phyloP scores from a whole-genome alignment of 2,329 filamentous ascomycete genomes.

The Tolypocladium cylindrosporum region DNA sequence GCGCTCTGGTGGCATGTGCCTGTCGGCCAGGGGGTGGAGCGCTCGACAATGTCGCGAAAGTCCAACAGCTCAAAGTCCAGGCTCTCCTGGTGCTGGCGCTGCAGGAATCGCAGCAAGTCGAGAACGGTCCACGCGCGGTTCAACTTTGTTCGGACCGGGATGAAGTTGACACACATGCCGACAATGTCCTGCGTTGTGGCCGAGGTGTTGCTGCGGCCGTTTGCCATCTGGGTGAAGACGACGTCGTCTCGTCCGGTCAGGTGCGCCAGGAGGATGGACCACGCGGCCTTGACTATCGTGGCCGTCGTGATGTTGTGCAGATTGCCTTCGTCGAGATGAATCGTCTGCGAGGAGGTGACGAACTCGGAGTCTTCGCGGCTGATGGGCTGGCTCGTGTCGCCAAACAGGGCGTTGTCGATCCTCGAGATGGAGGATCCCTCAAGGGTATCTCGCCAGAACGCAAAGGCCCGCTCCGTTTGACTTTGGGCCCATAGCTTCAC shows the following conservation, averaged over 20 bases:
- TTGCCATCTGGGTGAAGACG: conserved; percentile 30
- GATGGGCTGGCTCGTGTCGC: background rate
- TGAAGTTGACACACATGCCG: conserved; percentile 30
- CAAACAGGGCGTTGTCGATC: conserved; percentile 1
- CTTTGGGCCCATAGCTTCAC: background rate
- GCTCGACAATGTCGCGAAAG: conserved; percentile 12
- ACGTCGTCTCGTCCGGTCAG: conserved; percentile 24
- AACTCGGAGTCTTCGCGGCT: background rate
- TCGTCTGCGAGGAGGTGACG: conserved; percentile 1
- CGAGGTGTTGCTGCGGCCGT: conserved; percentile 23
- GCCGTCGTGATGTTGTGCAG: conserved; percentile 16
- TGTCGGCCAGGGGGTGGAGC: conserved; percentile 11
- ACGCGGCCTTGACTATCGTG: conserved; percentile 34
- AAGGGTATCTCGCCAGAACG: conserved; percentile 1
- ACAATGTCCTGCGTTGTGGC: conserved; percentile 26
- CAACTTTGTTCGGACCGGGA: conserved; percentile 28
- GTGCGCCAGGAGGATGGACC: conserved; percentile 28
- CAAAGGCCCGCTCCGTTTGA: conserved; percentile 1
- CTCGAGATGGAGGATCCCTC: background rate
- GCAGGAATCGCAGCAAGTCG: conserved; percentile 26
- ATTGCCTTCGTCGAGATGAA: conserved; percentile 6
- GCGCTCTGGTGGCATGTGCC: conserved; percentile 21
- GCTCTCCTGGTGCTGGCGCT: conserved; percentile 26
- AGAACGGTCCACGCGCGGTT: conserved; percentile 20
- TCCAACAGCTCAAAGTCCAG: conserved; percentile 14